These are phyloP conservation scores for Gossypium turneri DNA, from an alignment of 345 rosid species.

Conservation along the genomic window DNA sequence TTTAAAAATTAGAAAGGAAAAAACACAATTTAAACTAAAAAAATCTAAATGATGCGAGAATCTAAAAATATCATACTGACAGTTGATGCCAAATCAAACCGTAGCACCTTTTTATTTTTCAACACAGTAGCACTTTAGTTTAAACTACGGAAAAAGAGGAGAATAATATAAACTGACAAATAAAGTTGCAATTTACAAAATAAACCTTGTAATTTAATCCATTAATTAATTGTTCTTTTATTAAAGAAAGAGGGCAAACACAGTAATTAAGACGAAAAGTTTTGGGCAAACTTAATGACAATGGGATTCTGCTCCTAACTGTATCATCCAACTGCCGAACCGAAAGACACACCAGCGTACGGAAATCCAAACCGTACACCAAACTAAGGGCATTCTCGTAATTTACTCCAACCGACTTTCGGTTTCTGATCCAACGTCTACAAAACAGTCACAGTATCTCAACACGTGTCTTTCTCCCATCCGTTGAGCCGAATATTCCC, in stretches of 20 bases:
- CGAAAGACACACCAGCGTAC: slow-evolving; percentile 8
- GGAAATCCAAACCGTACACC: slow-evolving; percentile 13
- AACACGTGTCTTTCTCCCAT: background rate
- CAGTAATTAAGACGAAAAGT: background rate
- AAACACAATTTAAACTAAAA: no score
- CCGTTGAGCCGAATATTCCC: slow-evolving; percentile 28
- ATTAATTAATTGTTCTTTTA: background rate
- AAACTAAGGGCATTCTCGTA: background rate
- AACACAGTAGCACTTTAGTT: no score
- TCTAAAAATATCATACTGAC: no score
- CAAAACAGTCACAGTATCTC: background rate
- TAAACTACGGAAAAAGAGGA: no score
- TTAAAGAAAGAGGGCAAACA: background rate
- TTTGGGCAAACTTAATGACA: background rate
- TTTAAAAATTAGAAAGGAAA: no score
- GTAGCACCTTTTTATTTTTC: no score
- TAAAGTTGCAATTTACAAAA: background rate
- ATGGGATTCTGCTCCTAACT: background rate
- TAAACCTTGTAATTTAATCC: background rate
- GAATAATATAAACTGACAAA: background rate
- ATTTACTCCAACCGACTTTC: background rate
- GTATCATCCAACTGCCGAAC: background rate
- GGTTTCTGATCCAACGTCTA: slow-evolving; percentile 14
- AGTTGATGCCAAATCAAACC: no score
- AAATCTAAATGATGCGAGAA: no score